These are phyloP conservation scores for Phytophthora cryptogea DNA, from an alignment of 352 stramenopile species.

Conservation along the genomic window DNA sequence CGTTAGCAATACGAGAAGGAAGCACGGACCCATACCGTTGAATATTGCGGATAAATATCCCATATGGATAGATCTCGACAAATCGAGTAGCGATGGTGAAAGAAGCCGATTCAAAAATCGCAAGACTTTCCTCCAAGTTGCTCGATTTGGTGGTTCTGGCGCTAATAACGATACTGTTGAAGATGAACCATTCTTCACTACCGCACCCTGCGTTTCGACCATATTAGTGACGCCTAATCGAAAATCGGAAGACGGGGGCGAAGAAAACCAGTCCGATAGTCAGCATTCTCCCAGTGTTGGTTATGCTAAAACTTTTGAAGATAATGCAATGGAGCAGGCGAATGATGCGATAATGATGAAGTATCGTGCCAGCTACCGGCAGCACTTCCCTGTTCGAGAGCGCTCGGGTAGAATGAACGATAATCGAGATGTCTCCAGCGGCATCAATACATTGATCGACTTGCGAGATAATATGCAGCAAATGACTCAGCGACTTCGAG, in stretches of 20 bases:
- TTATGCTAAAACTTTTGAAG: conserved; percentile 10
- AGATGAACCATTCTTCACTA: not conserved
- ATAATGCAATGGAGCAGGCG: not conserved
- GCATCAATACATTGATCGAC: conserved; percentile 33
- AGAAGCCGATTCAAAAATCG: conserved; percentile 10
- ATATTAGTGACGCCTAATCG: conserved; percentile 1
- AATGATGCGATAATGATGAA: conserved; percentile 9
- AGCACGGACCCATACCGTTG: conserved; percentile 6
- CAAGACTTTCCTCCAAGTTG: conserved; percentile 44
- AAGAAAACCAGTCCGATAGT: conserved; percentile 29
- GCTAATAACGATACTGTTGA: conserved; percentile 15
- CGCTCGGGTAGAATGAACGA: conserved; percentile 5
- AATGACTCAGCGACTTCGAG: conserved; percentile 51
- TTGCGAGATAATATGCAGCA: conserved; percentile 53
- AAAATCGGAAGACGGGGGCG: conserved; percentile 13
- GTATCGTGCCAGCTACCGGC: conserved; percentile 24
- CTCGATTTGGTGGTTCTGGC: conserved; percentile 18
- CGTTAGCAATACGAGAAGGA: conserved; percentile 8
- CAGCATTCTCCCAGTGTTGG: conserved; percentile 1
- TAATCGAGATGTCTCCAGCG: conserved; percentile 9
- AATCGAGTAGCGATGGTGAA: not conserved
- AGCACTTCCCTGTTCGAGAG: conserved; percentile 19
- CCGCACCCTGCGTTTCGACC: not conserved
- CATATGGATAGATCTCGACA: conserved; percentile 40
- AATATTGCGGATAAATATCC: conserved; percentile 42